A percentile compares a stretch with the other conserved stretches of the same genome.
phyloP scores from a whole-genome alignment of 2,329 filamentous ascomycete species.

The Trichophyton rubrum region DNA sequence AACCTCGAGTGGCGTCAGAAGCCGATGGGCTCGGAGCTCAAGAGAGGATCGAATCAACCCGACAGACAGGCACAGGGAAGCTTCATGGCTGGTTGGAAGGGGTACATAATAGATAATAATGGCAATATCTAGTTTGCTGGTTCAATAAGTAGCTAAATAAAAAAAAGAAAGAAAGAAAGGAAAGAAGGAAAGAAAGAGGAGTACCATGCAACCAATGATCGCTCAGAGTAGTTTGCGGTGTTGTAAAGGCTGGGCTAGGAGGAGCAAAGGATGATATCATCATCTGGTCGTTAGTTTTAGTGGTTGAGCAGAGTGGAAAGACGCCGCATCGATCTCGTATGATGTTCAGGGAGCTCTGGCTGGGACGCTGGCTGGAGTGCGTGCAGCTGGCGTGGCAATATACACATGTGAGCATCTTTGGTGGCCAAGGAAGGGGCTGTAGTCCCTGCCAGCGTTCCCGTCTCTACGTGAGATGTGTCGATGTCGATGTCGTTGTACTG shows the following conservation, averaged over 20 bases:
- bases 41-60: neutral
- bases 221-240: neutral
- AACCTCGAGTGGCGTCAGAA: neutral
- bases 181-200: neutral
- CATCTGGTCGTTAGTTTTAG: neutral
- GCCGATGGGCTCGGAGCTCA: neutral
- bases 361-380: no score
- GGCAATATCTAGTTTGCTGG: neutral
- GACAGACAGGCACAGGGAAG: neutral
- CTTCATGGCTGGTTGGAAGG: neutral
- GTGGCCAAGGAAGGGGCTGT: neutral
- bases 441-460: neutral
- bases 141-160: no score
- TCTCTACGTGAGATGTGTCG: no score
- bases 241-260: neutral
- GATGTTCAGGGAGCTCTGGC: neutral
- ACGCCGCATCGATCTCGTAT: neutral
- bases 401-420: neutral
- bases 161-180: neutral
- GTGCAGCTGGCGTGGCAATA: neutral
- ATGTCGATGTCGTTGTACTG: neutral
- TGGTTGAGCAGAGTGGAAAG: no score
- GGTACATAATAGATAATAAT: neutral
- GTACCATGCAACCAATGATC: neutral
- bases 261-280: neutral